Base-by-base conservation (phyloP, 805 yeast species). In the Myxozyma kluyveri region DNA sequence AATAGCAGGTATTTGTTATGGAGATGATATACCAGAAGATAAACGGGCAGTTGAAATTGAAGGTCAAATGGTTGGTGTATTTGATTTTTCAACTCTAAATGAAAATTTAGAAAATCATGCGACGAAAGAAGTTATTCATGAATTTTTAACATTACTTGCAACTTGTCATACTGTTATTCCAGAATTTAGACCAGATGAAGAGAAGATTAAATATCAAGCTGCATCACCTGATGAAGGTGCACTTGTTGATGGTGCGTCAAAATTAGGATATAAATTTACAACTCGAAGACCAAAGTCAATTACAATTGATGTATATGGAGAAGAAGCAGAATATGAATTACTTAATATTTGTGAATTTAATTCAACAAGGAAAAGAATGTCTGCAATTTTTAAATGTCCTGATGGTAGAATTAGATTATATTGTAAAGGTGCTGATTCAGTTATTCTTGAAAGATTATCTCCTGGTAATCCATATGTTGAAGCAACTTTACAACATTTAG, bases 171-270 rank as follows among this genome's bases (percentile, higher is more conserved):
- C 99, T 0, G 99, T 93, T 37, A 93, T 93, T 56, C 99, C 99
- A 0, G 99, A 93, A 67, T 73, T 78, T 18, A 77, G 76, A 54
- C 82, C 61, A 1, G 66, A 65, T 17, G 63, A 63, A 32, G 72
- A 69, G 4, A 50, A 50, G 29, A 83, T 93, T 57, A 90, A 88
- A 67, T 93, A 95, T 67, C 99, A 93, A 70, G 99, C 99, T 0
- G 96, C 99, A 0, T 90, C 98, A 0, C 99, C 99, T 0, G 99
- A 93, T 72, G 99, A 95, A 73, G 99, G 99, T 46, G 99, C 99
- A 0, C 75, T 93, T 56, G 99, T 93, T 1, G 89, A 90, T 63
- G 99, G 99, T 52, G 98, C 96, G 17, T 93, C 97, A 0, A 75
- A 75, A 63, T 72, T 91, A 42, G 98, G 97, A 0, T 93, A 85